phyloP scores from a whole-genome alignment of 371 early-diverging fungal species.

The Capillidium rhysosporum region DNA sequence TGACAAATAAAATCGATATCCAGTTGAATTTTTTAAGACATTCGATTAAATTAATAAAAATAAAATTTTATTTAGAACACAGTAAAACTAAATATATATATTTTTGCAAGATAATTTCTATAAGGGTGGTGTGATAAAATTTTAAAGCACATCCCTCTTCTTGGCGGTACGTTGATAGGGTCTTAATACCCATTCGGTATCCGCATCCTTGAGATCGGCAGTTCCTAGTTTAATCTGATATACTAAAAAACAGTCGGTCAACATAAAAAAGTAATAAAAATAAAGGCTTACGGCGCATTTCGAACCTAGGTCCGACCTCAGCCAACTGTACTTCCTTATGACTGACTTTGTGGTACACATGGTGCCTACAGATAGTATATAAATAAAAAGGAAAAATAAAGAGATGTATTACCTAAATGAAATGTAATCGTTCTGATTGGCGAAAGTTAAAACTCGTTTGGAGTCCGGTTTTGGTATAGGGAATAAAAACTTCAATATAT shows the following conservation, averaged over 20 bases:
- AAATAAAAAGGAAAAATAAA: background rate
- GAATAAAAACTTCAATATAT: constrained; percentile 85
- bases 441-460: constrained; percentile 91
- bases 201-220: constrained; percentile 85
- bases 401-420: constrained; percentile 58
- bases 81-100: no score
- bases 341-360: constrained; percentile 73
- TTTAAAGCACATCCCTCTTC: constrained; percentile 63
- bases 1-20: constrained; percentile 7
- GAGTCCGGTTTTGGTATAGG: constrained; percentile 93
- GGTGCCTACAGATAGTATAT: constrained; percentile 44
- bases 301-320: constrained; percentile 96
- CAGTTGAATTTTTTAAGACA: background rate
- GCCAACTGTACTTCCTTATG: constrained; percentile 78
- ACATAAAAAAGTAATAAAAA: background rate
- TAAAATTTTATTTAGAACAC: no score
- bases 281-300: constrained; percentile 62
- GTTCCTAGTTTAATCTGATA: constrained; percentile 93
- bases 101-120: no score
- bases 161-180: constrained; percentile 90
- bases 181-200: constrained; percentile 93
- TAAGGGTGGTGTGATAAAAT: no score
- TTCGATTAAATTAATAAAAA: no score
- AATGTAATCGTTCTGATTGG: constrained; percentile 90
- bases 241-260: constrained; percentile 19